Base-by-base conservation (phyloP, 192 early-diverging fungal species). In the Entomortierella chlamydospora region DNA sequence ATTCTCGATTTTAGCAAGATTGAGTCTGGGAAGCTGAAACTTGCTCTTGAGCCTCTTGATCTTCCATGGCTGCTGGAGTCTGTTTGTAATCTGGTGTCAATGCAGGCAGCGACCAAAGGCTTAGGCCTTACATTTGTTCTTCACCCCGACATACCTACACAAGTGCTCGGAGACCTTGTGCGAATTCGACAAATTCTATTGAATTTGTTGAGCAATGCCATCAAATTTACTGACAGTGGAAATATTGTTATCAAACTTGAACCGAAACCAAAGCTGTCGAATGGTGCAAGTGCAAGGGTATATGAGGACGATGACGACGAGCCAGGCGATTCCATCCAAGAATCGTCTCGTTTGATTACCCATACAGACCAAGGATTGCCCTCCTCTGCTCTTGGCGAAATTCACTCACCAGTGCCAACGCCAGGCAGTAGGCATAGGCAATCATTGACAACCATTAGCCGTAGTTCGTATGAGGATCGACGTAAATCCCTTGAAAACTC, bases 1-100 rank as follows among this genome's bases (percentile, higher is more conserved):
- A 89, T 95, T 63, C 73, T 94, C 26, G 94, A 94, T 57, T 83
- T 92, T 57, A 91, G 90, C 47, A 94, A 93, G 86, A 89, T 94
- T 28, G 94, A 96, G 67, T 90, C 93, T 18, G 92, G 91, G 31
- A 90, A 91, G 29, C 83, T 96, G 68, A 88, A 82, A 45, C 70
- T 94, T 0, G 88, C 91, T 56, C 80, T 73, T 7, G 88, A 89
- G 41, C 86, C 90, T n/a, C 88, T 90, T 58, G 81, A 87, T 51
- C 76, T 92, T 30, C 84, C 86, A 25, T 68, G 76, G 58, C 51
- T 78, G n/a, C 42, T 83, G 7, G 82, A 83, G 23, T 77, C 70
- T 15, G 74, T 78, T 17, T 77, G 74, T 23, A 78, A 83, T 41
- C 34, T 83, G 51, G 82, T 83, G 12, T 59, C 74, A 8, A 68